Conservation (phyloP, 805 yeast species). For the Yamadazyma takamatsuzukensis region DNA sequence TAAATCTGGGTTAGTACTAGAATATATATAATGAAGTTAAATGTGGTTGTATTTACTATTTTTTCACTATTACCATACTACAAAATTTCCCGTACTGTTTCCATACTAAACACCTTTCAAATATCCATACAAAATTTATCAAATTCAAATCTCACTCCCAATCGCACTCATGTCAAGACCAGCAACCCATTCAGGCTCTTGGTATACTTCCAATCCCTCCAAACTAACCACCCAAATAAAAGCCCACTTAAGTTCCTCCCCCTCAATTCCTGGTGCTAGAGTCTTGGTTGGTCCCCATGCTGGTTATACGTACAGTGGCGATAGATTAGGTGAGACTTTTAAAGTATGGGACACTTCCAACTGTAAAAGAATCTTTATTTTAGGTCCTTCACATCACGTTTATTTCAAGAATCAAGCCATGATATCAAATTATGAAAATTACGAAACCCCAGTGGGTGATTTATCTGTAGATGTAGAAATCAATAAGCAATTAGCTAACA, state of each 20-base stretch:
- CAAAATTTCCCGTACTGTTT: no score
- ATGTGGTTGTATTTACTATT: no score
- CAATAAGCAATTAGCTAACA: conserved; percentile 29
- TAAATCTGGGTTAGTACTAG: not conserved
- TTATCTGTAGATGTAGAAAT: conserved; percentile 59
- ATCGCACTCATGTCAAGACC: no score
- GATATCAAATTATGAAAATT: conserved; percentile 47
- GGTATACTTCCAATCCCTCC: conserved; percentile 60
- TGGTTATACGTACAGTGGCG: conserved; percentile 82
- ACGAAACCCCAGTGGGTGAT: conserved; percentile 83
- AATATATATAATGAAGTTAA: no score
- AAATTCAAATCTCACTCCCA: no score
- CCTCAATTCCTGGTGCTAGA: conserved; percentile 30
- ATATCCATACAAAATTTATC: no score
- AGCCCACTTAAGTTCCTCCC: conserved; percentile 20
- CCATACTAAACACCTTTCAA: no score
- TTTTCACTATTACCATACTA: no score
- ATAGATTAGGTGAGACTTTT: conserved; percentile 73
- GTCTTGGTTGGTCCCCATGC: conserved; percentile 65
- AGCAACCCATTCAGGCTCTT: conserved; percentile 88
- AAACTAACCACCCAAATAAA: conserved; percentile 51
- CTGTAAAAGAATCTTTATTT: conserved; percentile 62
- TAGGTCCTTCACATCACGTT: conserved; percentile 94
- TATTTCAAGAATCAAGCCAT: conserved; percentile 63
- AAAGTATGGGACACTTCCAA: conserved; percentile 59